Evolutionary conservation across 2,329 filamentous ascomycete species (phyloP), one percentile per base, ranked within the genome.

Genomic region (Davidsoniella neocaledoniae): DNA sequence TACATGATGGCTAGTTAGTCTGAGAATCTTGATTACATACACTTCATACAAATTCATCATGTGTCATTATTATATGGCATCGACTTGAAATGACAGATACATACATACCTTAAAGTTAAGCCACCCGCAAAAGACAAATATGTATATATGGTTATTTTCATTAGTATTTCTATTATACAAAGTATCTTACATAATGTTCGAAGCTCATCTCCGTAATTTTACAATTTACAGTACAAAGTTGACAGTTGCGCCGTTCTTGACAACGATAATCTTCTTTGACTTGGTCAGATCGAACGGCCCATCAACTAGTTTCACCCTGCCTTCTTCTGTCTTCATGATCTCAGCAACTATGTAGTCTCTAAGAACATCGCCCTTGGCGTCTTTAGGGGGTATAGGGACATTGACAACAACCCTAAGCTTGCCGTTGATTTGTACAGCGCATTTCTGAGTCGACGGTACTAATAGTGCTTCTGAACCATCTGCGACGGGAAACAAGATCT

Each of bases 341-440:
- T 76, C 69, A 3, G 65, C 64, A 2, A 81, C 65, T 43, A 88
- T 67, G 73, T 78, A 86, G 10, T 70, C 65, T 52, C 71, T 66
- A 53, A 83, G 64, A 47, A 62, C 65, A 40, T 39, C 37, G 1
- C 51, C 48, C 36, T 36, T 19, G 10, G 44, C 21, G 2, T 69
- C 63, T 9, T 61, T 66, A 23, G 61, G 56, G 41, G 71, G 66
- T 25, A 70, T 69, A 1, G 76, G 70, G 21, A 91, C 76, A 2
- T 79, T 68, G n/a, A 81, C 71, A 1, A 75, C 75, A 54, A 81
- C 81, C 37, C 77, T 77, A 55, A 84, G 63, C 62, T 82, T 87
- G n/a, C 86, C 86, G 59, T 93, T 86, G 54, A 93, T 65, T 58
- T 87, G 82, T 14, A 94, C 78, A 0, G 81, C 81, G 55, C 78